These are phyloP conservation scores for Cladophialophora yegresii DNA, from an alignment of 2,329 filamentous ascomycete genomes.

Conservation along the genomic window DNA sequence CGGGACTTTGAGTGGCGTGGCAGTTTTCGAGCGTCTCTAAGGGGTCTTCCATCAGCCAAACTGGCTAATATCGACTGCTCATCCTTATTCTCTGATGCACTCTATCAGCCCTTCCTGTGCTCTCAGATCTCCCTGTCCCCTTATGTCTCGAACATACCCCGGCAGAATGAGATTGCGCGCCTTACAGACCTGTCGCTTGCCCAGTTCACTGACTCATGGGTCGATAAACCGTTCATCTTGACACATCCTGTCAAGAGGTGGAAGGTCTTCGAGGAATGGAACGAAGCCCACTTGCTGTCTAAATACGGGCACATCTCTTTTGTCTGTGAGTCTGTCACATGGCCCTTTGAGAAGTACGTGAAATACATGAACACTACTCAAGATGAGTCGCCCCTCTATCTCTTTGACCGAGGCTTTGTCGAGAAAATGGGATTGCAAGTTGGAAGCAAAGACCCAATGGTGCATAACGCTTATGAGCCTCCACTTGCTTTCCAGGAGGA, in stretches of 20 bases:
- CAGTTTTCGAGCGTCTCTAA: conserved; percentile 79
- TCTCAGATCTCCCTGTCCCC: conserved; percentile 69
- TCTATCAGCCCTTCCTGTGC: conserved; percentile 89
- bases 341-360: conserved; percentile 78
- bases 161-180: conserved; percentile 70
- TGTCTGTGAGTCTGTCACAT: conserved; percentile 90
- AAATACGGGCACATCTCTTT: conserved; percentile 70
- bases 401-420: conserved; percentile 85
- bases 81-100: conserved; percentile 82
- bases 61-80: conserved; percentile 68
- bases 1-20: conserved; percentile 68
- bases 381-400: conserved; percentile 88
- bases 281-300: conserved; percentile 64
- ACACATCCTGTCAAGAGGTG: conserved; percentile 78
- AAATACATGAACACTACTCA: conserved; percentile 76
- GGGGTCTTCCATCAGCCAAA: conserved; percentile 59
- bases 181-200: conserved; percentile 68
- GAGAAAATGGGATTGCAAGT: conserved; percentile 77
- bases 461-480: conserved; percentile 67
- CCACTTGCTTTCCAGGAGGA: conserved; percentile 85
- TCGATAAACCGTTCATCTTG: conserved; percentile 79
- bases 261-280: conserved; percentile 77
- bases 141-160: conserved; percentile 71
- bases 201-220: conserved; percentile 76
- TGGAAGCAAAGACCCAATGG: conserved; percentile 38